These are phyloP conservation scores for Arachnomyces sp. DNA, from an alignment of 2,329 filamentous ascomycete genomes.

Conservation along the genomic window DNA sequence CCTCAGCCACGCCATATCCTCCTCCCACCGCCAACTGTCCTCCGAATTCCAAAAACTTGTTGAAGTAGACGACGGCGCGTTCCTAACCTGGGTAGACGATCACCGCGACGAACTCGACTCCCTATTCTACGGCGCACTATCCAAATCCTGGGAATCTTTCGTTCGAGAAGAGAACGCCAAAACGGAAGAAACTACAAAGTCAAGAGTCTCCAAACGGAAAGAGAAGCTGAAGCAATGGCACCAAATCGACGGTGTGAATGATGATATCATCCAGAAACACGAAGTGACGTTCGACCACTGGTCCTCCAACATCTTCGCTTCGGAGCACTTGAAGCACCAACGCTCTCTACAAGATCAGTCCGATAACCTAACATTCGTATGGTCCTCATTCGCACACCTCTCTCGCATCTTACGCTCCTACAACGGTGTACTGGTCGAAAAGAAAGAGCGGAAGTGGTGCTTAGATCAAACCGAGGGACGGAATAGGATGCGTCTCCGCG, in stretches of 20 bases:
- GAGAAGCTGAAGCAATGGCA: constrained; percentile 79
- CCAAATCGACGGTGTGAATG: constrained; percentile 55
- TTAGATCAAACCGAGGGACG: constrained; percentile 91
- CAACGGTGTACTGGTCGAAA: constrained; percentile 68
- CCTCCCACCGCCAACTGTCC: constrained; percentile 62
- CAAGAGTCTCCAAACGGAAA: constrained; percentile 63
- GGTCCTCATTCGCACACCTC: constrained; percentile 67
- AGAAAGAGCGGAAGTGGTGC: constrained; percentile 66
- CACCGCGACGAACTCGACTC: constrained; percentile 69
- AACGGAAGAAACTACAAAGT: constrained; percentile 66
- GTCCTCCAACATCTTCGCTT: constrained; percentile 91
- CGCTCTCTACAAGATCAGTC: constrained; percentile 85
- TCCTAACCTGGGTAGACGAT: constrained; percentile 79
- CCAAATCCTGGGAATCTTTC: constrained; percentile 80
- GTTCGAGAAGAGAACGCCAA: constrained; percentile 72
- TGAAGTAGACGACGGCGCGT: constrained; percentile 80
- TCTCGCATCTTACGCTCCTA: constrained; percentile 69
- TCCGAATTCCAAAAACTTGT: constrained; percentile 75
- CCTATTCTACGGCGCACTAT: constrained; percentile 73
- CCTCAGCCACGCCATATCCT: constrained; percentile 60
- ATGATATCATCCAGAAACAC: constrained; percentile 69
- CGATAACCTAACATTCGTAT: constrained; percentile 73
- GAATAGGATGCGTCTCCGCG: constrained; percentile 84
- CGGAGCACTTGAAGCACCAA: constrained; percentile 87
- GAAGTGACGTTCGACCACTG: constrained; percentile 80